Conservation (phyloP, 2,329 filamentous ascomycete species). For the Cladosporium halotolerans region DNA sequence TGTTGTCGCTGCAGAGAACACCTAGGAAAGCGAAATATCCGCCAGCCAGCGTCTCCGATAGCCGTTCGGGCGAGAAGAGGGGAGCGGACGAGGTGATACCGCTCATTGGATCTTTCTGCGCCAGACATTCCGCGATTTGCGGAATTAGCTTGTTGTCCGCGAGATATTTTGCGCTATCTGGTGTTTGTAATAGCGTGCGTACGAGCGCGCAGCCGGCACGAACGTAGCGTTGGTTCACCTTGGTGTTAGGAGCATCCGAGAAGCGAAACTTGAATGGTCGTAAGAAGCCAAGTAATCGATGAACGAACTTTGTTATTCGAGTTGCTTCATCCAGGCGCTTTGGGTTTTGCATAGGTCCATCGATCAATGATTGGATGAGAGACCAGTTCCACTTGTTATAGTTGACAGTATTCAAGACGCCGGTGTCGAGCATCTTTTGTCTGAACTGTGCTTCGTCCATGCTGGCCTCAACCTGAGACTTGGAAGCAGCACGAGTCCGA, state of each 20-base stretch:
- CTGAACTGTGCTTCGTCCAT: slow-evolving; percentile 60
- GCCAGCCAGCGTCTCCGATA: slow-evolving; percentile 79
- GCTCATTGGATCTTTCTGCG: slow-evolving; percentile 83
- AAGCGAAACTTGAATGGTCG: slow-evolving; percentile 96
- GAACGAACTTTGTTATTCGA: slow-evolving; percentile 92
- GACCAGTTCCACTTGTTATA: slow-evolving; percentile 98
- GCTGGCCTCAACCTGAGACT: slow-evolving; percentile 51
- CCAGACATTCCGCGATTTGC: slow-evolving; percentile 91
- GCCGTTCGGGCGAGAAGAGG: slow-evolving; percentile 78
- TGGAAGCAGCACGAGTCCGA: slow-evolving; percentile 43
- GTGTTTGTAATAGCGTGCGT: slow-evolving; percentile 75
- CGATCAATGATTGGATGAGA: slow-evolving; percentile 80
- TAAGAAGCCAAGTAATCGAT: slow-evolving; percentile 89
- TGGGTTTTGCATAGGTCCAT: slow-evolving; percentile 83
- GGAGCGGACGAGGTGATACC: slow-evolving; percentile 70
- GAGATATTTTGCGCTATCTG: slow-evolving; percentile 78
- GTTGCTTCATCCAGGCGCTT: slow-evolving; percentile 92
- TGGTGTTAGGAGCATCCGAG: slow-evolving; percentile 80
- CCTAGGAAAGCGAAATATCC: slow-evolving; percentile 95
- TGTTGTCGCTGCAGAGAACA: slow-evolving; percentile 72
- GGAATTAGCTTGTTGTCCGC: slow-evolving; percentile 87
- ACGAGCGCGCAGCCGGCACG: slow-evolving; percentile 83
- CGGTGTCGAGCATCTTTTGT: slow-evolving; percentile 64
- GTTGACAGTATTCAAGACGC: slow-evolving; percentile 82
- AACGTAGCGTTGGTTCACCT: slow-evolving; percentile 90